Conservation (phyloP, 2,329 filamentous ascomycete species). For the Coleophoma crateriformis region DNA sequence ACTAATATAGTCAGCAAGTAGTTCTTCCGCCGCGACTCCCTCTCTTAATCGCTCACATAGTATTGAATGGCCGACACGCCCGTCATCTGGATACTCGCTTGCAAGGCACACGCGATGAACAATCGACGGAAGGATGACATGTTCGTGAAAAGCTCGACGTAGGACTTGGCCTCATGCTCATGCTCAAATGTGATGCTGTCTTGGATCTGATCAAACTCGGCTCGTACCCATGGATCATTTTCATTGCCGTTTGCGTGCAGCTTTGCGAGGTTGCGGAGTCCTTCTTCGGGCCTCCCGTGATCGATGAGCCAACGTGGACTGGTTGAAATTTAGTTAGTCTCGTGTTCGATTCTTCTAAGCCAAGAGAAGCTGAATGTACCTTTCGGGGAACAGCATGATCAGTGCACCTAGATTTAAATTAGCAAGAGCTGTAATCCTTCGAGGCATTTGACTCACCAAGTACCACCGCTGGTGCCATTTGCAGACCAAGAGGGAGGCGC, state of each 20-base stretch:
- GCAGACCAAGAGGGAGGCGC: conserved; percentile 40
- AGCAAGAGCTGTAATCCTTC: background rate
- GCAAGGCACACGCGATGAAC: conserved; percentile 54
- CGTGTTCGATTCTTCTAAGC: too few relatives aligned
- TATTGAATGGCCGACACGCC: conserved; percentile 61
- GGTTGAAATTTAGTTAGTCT: too few relatives aligned
- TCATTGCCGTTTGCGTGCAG: conserved; percentile 56
- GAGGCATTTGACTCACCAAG: conserved; percentile 25
- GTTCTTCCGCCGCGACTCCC: too few relatives aligned
- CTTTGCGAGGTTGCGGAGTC: conserved; percentile 49
- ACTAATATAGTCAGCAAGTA: conserved; percentile 13
- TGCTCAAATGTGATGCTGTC: conserved; percentile 56
- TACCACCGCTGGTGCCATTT: conserved; percentile 52
- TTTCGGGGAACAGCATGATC: conserved; percentile 60
- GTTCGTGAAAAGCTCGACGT: conserved; percentile 54
- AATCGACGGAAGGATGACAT: conserved; percentile 57
- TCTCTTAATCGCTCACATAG: conserved; percentile 29
- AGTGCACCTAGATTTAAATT: conserved; percentile 35
- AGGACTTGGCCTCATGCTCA: conserved; percentile 57
- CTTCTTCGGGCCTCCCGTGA: conserved; percentile 48
- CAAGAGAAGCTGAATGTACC: too few relatives aligned
- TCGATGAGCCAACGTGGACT: conserved; percentile 57
- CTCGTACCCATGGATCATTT: conserved; percentile 54
- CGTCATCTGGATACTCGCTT: conserved; percentile 63
- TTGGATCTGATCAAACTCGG: conserved; percentile 59